Conservation (phyloP, 768 basidiomycete genomes). For the Russula sp. region DNA sequence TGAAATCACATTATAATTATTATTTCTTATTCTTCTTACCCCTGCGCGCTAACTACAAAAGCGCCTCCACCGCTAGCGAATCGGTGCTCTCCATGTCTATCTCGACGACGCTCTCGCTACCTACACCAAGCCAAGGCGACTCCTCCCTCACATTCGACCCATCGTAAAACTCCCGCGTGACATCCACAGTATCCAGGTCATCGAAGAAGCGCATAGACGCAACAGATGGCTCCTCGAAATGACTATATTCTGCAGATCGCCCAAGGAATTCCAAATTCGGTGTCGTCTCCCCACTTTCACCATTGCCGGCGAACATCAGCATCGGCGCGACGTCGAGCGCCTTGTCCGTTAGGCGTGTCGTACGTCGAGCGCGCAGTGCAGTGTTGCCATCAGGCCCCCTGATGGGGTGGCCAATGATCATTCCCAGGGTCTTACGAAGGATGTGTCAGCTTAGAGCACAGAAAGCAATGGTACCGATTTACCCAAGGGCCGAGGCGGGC, state of each 20-base stretch:
- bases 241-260: slow-evolving; percentile 3
- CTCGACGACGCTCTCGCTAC: background rate
- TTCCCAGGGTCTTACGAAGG: slow-evolving; percentile 4
- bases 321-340: background rate
- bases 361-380: background rate
- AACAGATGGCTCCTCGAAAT: slow-evolving; percentile 6
- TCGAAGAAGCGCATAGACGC: background rate
- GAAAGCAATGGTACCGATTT: background rate
- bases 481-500: slow-evolving; percentile 19
- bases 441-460: slow-evolving; percentile 1
- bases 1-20: background rate
- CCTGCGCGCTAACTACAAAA: background rate
- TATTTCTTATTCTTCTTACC: background rate
- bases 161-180: slow-evolving; percentile 1
- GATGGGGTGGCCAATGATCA: slow-evolving; percentile 5
- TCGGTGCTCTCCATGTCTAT: background rate
- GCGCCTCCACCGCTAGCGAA: background rate
- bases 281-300: background rate
- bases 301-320: background rate
- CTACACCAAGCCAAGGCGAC: background rate
- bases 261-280: background rate
- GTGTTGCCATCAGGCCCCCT: background rate
- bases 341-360: slow-evolving; percentile 10
- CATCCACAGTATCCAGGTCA: background rate
- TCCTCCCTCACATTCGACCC: background rate